Conservation (phyloP, 345 rosid species). For the Firmiana major region DNA sequence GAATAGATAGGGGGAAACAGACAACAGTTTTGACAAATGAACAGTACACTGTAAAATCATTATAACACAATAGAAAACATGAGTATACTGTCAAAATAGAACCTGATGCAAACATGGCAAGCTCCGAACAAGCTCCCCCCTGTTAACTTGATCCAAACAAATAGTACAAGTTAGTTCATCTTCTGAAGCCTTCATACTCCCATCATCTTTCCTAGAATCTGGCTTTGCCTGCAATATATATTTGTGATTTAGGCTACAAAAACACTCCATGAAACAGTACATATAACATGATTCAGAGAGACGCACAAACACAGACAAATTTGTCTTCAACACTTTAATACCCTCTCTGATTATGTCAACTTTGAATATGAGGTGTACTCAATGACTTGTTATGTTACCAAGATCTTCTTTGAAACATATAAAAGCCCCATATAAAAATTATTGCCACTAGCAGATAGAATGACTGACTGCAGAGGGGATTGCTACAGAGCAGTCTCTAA, state of each 20-base stretch:
- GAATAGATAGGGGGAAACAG: neutral
- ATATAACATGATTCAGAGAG: neutral
- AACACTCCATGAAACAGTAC: neutral
- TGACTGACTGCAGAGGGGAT: neutral
- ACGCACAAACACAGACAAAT: neutral
- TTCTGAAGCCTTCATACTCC: slow-evolving; percentile 34
- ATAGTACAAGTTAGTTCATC: slow-evolving; percentile 65
- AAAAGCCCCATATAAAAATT: neutral
- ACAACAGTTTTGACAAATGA: neutral
- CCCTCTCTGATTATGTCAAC: neutral
- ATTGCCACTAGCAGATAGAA: neutral
- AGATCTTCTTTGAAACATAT: neutral
- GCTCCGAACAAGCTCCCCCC: slow-evolving; percentile 66
- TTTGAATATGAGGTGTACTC: neutral
- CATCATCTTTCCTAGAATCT: slow-evolving; percentile 37
- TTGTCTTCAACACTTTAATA: neutral
- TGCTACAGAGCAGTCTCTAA: neutral
- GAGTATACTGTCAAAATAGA: neutral
- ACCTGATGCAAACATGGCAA: slow-evolving; percentile 80
- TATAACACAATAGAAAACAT: neutral
- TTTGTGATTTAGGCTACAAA: neutral
- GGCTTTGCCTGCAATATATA: slow-evolving; percentile 36
- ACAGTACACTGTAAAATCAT: neutral
- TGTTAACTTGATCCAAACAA: slow-evolving; percentile 67
- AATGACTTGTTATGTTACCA: neutral